Evolutionary conservation across 805 yeast species (phyloP).

Genomic region (Teunomyces cretensis): DNA sequence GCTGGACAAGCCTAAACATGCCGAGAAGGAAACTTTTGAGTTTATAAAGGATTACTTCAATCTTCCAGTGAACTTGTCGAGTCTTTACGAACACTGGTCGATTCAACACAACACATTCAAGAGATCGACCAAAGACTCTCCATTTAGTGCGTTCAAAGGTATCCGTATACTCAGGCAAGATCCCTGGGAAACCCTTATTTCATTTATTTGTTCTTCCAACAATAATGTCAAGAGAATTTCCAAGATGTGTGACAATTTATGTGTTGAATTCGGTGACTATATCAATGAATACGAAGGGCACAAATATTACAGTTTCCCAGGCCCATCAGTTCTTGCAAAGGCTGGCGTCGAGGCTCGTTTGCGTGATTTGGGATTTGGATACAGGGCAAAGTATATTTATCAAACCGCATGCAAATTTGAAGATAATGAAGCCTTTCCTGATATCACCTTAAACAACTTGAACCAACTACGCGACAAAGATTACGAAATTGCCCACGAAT

Average conservation of each 20-base stretch:
- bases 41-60: conserved; percentile 71
- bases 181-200: conserved; percentile 93
- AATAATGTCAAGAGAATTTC: conserved; percentile 93
- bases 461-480: conserved; percentile 43
- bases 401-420: conserved; percentile 65
- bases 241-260: conserved; percentile 82
- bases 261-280: conserved; percentile 64
- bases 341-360: conserved; percentile 40
- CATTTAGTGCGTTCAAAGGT: conserved; percentile 53
- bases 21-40: conserved; percentile 2
- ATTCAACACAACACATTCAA: conserved; percentile 39
- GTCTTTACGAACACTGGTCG: conserved; percentile 64
- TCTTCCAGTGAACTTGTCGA: conserved; percentile 51
- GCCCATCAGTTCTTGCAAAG: conserved; percentile 48
- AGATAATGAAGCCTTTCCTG: conserved; percentile 35
- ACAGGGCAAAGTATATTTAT: conserved; percentile 84
- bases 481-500: conserved; percentile 55
- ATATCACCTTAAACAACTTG: conserved; percentile 35
- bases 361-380: conserved; percentile 73
- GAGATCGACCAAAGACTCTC: conserved; percentile 15
- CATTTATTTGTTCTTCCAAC: conserved; percentile 94
- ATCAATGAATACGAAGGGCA: conserved; percentile 54
- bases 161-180: conserved; percentile 87
- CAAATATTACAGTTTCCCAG: conserved; percentile 72
- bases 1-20: conserved; percentile 9